Conservation (phyloP, 768 basidiomycete genomes). For the Mycena sanguinolenta region DNA sequence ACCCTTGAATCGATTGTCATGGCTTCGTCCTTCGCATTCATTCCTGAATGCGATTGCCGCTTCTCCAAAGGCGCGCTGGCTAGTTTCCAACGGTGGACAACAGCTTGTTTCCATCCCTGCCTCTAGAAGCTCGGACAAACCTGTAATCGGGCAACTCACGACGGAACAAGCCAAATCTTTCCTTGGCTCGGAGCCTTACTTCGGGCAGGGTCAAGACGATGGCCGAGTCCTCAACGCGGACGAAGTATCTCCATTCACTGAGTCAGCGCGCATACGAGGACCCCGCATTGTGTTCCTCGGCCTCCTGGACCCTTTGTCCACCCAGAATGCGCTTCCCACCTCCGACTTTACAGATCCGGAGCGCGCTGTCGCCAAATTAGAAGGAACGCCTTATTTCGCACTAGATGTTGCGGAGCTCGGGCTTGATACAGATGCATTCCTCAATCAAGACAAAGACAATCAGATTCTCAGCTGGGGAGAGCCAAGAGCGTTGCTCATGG, state of each 20-base stretch:
- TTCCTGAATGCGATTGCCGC: conserved; percentile 82
- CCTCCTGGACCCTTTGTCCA: conserved; percentile 56
- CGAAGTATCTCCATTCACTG: conserved; percentile 52
- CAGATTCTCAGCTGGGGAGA: conserved; percentile 71
- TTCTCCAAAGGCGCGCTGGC: conserved; percentile 76
- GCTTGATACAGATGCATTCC: conserved; percentile 51
- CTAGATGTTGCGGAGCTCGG: conserved; percentile 75
- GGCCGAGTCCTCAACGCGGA: conserved; percentile 51
- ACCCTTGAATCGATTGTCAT: conserved; percentile 84
- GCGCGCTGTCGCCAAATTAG: conserved; percentile 66
- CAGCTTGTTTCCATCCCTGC: conserved; percentile 66
- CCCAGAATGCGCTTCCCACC: conserved; percentile 69
- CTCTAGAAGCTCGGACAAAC: conserved; percentile 46
- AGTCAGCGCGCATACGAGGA: conserved; percentile 72
- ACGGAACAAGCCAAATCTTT: conserved; percentile 74
- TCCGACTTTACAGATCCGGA: conserved; percentile 74
- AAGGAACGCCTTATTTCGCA: conserved; percentile 90
- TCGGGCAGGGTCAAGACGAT: conserved; percentile 74
- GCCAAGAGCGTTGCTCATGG: conserved; percentile 67
- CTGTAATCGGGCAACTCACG: conserved; percentile 64
- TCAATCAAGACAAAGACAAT: conserved; percentile 57
- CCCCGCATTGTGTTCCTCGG: conserved; percentile 84
- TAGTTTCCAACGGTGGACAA: conserved; percentile 81
- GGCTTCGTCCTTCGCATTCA: conserved; percentile 79
- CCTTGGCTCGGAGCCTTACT: conserved; percentile 77